Conservation (phyloP, 208 protist genomes). For the Acanthamoeba lenticulata region DNA sequence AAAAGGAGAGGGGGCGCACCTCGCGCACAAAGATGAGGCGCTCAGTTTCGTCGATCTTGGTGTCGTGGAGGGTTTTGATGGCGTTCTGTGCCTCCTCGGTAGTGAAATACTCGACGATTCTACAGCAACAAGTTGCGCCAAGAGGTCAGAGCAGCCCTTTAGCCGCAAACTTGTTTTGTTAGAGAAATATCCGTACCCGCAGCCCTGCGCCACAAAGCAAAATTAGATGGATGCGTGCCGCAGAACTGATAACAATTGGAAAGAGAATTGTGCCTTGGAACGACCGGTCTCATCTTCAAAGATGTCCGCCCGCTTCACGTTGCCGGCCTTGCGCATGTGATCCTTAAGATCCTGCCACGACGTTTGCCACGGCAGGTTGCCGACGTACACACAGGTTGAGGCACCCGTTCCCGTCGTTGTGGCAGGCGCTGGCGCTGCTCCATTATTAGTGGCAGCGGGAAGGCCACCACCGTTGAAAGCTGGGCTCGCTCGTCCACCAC, state of each 20-base stretch:
- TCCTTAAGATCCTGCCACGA: constrained; percentile 59
- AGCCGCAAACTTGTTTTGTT: too few relatives aligned
- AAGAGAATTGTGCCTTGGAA: constrained; percentile 50
- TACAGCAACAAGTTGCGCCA: too few relatives aligned
- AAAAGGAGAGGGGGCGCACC: not conserved
- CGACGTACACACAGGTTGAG: constrained; percentile 13
- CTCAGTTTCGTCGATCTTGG: not conserved
- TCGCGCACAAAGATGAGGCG: constrained; percentile 61
- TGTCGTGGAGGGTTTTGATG: constrained; percentile 49
- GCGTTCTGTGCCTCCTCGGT: constrained; percentile 32
- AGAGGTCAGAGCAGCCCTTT: too few relatives aligned
- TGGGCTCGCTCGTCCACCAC: not conserved
- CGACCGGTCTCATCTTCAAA: not conserved
- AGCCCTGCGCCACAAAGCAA: not conserved
- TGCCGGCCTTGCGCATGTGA: constrained; percentile 61
- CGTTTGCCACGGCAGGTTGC: constrained; percentile 38
- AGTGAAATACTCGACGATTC: constrained; percentile 32
- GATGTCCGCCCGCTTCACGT: not conserved
- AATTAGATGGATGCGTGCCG: not conserved
- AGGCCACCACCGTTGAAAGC: not conserved
- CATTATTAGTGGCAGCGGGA: not conserved
- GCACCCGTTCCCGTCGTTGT: not conserved
- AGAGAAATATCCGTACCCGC: too few relatives aligned
- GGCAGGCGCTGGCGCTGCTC: too few relatives aligned
- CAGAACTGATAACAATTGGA: too few relatives aligned